Base-by-base conservation (phyloP, 768 basidiomycete genomes). In the Rhodocollybia butyracea region DNA sequence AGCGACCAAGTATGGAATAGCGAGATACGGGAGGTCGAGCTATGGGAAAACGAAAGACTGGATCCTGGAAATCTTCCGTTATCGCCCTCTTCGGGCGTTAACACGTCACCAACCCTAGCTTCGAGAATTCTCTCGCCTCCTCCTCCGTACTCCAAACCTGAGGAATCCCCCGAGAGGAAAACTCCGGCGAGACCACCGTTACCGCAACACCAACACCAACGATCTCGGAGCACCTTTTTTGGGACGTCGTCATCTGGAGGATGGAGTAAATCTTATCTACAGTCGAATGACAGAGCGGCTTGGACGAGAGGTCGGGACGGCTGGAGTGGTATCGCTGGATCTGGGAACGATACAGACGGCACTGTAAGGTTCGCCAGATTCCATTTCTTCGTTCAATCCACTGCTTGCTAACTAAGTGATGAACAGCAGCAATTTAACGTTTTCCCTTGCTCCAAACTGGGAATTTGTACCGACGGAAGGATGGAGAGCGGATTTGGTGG, bases 41-140 rank as follows among this genome's bases (percentile, higher is more conserved):
- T 92, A 22, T 92, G 82, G 75, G 91, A 93, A 73, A 93, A 91
- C 68, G 88, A 92, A 65, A 76, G 91, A 17, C 85, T 79, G 71
- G 64, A 68, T 32, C 66, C 69, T 30, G 56, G 58, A 30, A 50
- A 38, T 31, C 15, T 30, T 51, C 34, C 41, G 46, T n/a, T 57
- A 2, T 27, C 36, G 26, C 50, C 30, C 22, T 59, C 21, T 4
- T 30, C 31, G 21, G 10, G 17, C 12, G 19, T 54, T n/a, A 43
- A 6, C 36, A 17, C 10, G 19, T 50, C 48, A 11, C 39, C 53
- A 17, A 38, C n/a, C 21, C 3, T 19, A 42, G 30, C 21, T 12
- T 45, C 22, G 31, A 46, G 6, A 8, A 31, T 21, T 13, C 24
- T 42, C 3, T 34, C 43, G 24, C 38, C 53, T 31, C 42, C 43